Evolutionary conservation across 257 asterid species (phyloP).

Genomic region (Solanum medicagineum): DNA sequence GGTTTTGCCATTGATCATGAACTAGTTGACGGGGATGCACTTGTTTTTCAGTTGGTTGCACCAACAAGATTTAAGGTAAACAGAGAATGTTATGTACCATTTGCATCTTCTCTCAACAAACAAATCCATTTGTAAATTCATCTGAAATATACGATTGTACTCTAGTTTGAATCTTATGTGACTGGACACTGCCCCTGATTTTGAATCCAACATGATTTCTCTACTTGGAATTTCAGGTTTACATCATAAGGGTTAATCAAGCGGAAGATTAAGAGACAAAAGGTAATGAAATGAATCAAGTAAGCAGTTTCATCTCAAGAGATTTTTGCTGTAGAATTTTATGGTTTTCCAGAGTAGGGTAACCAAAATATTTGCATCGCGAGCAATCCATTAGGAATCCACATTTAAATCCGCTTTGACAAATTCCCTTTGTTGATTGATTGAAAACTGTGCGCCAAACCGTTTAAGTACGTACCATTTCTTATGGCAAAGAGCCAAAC

Average conservation of each 20-base stretch:
- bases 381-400: not conserved
- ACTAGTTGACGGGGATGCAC: slow-evolving; percentile 50
- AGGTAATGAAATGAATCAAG: not conserved
- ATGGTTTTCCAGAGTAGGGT: not conserved
- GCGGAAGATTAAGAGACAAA: slow-evolving; percentile 6
- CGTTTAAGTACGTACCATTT: not conserved
- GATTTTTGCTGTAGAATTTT: not conserved
- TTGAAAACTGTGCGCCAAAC: not conserved
- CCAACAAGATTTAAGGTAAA: slow-evolving; percentile 43
- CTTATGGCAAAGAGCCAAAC: not conserved
- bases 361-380: not conserved
- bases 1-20: slow-evolving; percentile 41
- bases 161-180: not conserved
- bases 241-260: slow-evolving; percentile 36
- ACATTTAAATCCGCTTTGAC: not conserved
- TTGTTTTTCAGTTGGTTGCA: slow-evolving; percentile 41
- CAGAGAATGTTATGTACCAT: not conserved
- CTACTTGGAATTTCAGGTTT: slow-evolving; percentile 17
- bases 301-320: not conserved
- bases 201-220: not conserved
- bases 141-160: not conserved
- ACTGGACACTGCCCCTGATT: not conserved
- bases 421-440: not conserved
- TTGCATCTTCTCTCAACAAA: not conserved
- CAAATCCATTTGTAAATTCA: not conserved